Evolutionary conservation across 805 yeast species (phyloP).

Genomic region (Candida adriatica): DNA sequence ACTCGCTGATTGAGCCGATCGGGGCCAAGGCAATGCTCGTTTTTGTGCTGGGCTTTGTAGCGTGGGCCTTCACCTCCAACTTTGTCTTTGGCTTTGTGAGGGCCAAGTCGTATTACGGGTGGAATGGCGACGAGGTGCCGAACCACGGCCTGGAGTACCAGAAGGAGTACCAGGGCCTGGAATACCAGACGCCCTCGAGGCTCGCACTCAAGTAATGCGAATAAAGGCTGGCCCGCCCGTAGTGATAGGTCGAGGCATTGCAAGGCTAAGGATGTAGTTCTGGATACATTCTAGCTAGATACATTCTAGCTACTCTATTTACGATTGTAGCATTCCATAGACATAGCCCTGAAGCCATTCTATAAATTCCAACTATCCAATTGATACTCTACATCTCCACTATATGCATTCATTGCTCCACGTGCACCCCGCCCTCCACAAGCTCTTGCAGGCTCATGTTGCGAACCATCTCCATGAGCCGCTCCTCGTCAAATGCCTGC

Average conservation of each 20-base stretch:
- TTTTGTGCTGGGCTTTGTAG: conserved; percentile 30
- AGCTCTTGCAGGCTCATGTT: conserved; percentile 23
- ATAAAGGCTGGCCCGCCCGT: no score
- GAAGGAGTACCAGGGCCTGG: conserved; percentile 3
- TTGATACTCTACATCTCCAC: conserved; percentile 2
- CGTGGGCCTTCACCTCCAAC: conserved; percentile 53
- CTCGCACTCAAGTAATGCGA: conserved; percentile 4
- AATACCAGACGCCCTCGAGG: conserved; percentile 3
- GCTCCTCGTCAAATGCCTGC: conserved; percentile 15
- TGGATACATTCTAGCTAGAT: no score
- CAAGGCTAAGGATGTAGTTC: no score
- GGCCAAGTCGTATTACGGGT: conserved; percentile 38
- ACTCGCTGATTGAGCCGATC: conserved; percentile 61
- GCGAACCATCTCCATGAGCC: conserved; percentile 22
- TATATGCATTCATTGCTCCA: conserved; percentile 3
- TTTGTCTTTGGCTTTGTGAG: conserved; percentile 61
- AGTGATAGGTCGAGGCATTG: no score
- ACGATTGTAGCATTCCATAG: no score
- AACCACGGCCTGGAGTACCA: conserved; percentile 4
- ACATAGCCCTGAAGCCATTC: no score
- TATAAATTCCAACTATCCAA: conserved; percentile 3
- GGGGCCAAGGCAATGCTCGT: conserved; percentile 52
- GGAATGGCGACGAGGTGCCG: conserved; percentile 14
- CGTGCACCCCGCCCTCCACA: conserved; percentile 9
- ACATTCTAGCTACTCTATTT: no score